Evolutionary conservation across 2,329 filamentous ascomycete genomes (phyloP).

Genomic region (Penicillium sp.): DNA sequence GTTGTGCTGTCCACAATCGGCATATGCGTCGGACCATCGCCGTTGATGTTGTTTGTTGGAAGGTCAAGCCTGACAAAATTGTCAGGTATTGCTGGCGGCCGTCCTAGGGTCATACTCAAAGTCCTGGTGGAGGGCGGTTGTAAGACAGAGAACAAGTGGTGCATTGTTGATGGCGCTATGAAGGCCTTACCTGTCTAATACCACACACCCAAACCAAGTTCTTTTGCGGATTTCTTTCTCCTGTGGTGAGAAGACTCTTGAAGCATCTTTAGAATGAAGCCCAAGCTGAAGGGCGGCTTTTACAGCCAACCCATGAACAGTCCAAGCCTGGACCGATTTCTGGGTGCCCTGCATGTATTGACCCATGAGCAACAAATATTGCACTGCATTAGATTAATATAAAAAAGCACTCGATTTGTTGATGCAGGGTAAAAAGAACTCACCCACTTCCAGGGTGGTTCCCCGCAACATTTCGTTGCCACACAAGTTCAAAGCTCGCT

Average conservation of each 20-base stretch:
- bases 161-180: neutral
- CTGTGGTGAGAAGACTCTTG: neutral
- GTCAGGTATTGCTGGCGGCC: neutral
- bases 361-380: neutral
- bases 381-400: neutral
- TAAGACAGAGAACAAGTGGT: neutral
- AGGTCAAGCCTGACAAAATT: neutral
- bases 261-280: neutral
- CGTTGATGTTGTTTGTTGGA: neutral
- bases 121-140: neutral
- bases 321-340: neutral
- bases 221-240: neutral
- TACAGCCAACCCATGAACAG: neutral
- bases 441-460: neutral
- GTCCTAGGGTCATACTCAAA: neutral
- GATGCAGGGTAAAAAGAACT: neutral
- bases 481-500: neutral
- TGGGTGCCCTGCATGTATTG: neutral
- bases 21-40: neutral
- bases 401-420: neutral
- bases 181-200: neutral
- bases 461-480: neutral
- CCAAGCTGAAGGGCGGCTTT: slow-evolving; percentile 1
- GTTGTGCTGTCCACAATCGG: neutral
- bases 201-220: neutral